Percentiles rank a stretch among this genome's conserved stretches.
Evolutionary conservation across 169 alveolate genomes (phyloP).

Genomic region (Plasmodium billcollinsi): DNA sequence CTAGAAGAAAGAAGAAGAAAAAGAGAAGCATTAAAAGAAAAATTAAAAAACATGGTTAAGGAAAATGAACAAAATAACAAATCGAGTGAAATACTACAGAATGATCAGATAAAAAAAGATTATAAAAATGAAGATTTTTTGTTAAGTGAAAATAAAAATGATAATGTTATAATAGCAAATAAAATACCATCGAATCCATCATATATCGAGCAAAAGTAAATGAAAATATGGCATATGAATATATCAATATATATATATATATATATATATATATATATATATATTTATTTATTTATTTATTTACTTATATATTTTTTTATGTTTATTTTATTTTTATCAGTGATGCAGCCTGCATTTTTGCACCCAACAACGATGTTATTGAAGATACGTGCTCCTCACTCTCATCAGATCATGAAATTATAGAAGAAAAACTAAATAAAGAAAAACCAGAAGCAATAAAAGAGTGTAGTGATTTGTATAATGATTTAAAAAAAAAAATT

Average conservation of each 20-base stretch:
- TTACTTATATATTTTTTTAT: background rate
- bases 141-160: slow-evolving; percentile 24
- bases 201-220: slow-evolving; percentile 58
- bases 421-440: slow-evolving; percentile 38
- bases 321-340: background rate
- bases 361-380: slow-evolving; percentile 69
- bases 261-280: background rate
- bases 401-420: slow-evolving; percentile 71
- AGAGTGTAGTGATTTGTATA: slow-evolving; percentile 65
- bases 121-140: slow-evolving; percentile 16
- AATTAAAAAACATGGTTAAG: slow-evolving; percentile 30
- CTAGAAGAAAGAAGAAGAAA: slow-evolving; percentile 67
- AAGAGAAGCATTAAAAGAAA: slow-evolving; percentile 72
- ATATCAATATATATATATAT: background rate
- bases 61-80: background rate
- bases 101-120: slow-evolving; percentile 8
- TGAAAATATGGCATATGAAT: background rate
- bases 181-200: slow-evolving; percentile 34
- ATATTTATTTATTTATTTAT: background rate
- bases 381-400: slow-evolving; percentile 71
- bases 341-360: slow-evolving; percentile 71
- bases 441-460: slow-evolving; percentile 52
- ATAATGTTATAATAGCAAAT: slow-evolving; percentile 17
- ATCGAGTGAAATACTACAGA: background rate
- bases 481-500: slow-evolving; percentile 80